Evolutionary conservation across 352 stramenopile genomes (phyloP).

Genomic region (Phytopythium litorale): DNA sequence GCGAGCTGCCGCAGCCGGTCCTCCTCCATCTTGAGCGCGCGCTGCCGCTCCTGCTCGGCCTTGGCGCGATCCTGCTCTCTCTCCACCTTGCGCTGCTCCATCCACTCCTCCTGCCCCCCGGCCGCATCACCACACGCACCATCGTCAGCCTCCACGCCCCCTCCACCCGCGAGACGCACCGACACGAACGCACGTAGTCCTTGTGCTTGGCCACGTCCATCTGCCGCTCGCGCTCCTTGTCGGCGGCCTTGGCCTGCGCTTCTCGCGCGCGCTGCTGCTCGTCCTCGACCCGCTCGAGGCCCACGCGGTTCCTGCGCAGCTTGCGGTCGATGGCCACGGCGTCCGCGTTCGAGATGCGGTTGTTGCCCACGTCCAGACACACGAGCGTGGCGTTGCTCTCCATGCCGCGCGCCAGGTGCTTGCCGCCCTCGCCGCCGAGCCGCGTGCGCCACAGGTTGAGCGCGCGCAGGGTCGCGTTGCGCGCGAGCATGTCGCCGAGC

Average conservation of each 20-base stretch:
- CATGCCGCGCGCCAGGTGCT: slow-evolving; percentile 54
- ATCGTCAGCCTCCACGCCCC: slow-evolving; percentile 4
- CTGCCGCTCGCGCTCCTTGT: slow-evolving; percentile 46
- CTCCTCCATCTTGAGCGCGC: slow-evolving; percentile 51
- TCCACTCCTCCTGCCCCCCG: slow-evolving; percentile 52
- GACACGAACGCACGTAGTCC: slow-evolving; percentile 40
- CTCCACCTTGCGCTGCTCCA: slow-evolving; percentile 68
- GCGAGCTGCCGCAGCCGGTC: slow-evolving; percentile 64
- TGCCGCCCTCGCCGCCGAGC: slow-evolving; percentile 60
- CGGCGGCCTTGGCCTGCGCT: slow-evolving; percentile 45
- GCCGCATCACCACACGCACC: background rate
- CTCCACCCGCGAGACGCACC: background rate
- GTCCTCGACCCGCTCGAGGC: slow-evolving; percentile 35
- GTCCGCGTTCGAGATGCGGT: slow-evolving; percentile 56
- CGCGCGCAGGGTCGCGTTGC: slow-evolving; percentile 58
- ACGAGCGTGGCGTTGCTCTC: slow-evolving; percentile 52
- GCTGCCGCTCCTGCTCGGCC: slow-evolving; percentile 48
- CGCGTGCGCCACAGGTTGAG: slow-evolving; percentile 76
- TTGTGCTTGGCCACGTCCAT: slow-evolving; percentile 39
- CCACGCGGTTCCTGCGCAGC: slow-evolving; percentile 46
- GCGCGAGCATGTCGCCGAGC: slow-evolving; percentile 46
- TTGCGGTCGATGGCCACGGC: slow-evolving; percentile 40
- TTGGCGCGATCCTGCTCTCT: slow-evolving; percentile 39
- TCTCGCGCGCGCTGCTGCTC: slow-evolving; percentile 42
- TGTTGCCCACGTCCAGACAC: slow-evolving; percentile 81